phyloP scores from a whole-genome alignment of 1,139 yeast genomes.

The Lodderomyces elongisporus region DNA sequence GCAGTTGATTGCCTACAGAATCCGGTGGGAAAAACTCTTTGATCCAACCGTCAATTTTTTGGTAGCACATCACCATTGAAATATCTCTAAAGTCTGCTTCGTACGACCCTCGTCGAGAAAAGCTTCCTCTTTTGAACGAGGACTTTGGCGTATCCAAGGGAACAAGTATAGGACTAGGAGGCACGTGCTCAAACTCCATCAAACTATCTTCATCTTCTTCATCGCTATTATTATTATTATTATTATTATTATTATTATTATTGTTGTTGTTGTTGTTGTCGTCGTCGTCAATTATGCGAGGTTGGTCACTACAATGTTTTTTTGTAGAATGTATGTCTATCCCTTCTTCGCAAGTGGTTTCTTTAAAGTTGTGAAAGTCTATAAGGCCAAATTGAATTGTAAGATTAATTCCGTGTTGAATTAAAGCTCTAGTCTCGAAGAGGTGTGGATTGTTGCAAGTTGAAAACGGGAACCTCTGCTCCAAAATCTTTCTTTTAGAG shows the following conservation, averaged over 20 bases:
- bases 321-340: too few species aligned
- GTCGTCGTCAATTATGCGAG: too few species aligned
- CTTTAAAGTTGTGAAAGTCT: conserved; percentile 5
- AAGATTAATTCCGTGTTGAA: conserved; percentile 12
- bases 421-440: conserved; percentile 11
- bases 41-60: conserved; percentile 10
- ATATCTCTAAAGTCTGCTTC: neutral
- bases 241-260: neutral
- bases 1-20: conserved; percentile 7
- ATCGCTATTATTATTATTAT: neutral
- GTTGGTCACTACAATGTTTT: too few species aligned
- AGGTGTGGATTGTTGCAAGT: conserved; percentile 11
- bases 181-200: conserved; percentile 7
- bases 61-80: conserved; percentile 7
- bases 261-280: neutral
- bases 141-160: conserved; percentile 10
- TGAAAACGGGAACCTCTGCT: conserved; percentile 11
- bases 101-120: neutral
- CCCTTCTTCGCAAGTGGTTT: neutral
- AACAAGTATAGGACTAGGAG: conserved; percentile 12
- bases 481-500: neutral
- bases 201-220: conserved; percentile 6
- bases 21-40: conserved; percentile 11
- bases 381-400: conserved; percentile 9
- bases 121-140: conserved; percentile 9